phyloP scores from a whole-genome alignment of 1,284 basidiomycete species.

The Bondarzewia mesenterica region DNA sequence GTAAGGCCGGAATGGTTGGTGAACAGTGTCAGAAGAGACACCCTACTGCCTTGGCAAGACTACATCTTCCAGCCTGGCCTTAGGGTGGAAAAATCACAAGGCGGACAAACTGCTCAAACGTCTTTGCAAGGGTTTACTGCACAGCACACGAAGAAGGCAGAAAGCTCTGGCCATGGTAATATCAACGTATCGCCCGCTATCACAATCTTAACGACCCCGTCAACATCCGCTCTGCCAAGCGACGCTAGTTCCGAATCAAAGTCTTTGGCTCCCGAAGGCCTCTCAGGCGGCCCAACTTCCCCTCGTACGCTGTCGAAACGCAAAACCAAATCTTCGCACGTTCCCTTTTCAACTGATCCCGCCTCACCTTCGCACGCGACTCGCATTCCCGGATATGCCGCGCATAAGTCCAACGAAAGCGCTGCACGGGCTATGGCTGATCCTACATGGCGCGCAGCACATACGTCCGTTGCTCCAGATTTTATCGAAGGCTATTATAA shows the following conservation, averaged over 20 bases:
- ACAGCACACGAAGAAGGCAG: slow-evolving; percentile 5
- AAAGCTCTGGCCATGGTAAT: too few relatives aligned
- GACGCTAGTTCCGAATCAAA: neutral
- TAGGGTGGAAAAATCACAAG: slow-evolving; percentile 41
- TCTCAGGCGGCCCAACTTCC: neutral
- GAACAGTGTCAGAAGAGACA: slow-evolving; percentile 59
- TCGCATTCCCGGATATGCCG: slow-evolving; percentile 54
- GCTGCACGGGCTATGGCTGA: slow-evolving; percentile 74
- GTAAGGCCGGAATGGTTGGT: slow-evolving; percentile 84
- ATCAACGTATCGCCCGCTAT: too few relatives aligned
- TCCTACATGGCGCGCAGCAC: slow-evolving; percentile 76
- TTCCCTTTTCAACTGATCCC: slow-evolving; percentile 36
- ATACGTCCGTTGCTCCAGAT: slow-evolving; percentile 80
- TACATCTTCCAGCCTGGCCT: slow-evolving; percentile 48
- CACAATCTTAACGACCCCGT: too few relatives aligned
- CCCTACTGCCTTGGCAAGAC: slow-evolving; percentile 71
- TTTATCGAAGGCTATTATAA: slow-evolving; percentile 90
- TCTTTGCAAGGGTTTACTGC: slow-evolving; percentile 21
- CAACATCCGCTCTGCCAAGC: neutral
- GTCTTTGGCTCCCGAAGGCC: neutral
- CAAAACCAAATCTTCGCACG: slow-evolving; percentile 6
- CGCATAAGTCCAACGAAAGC: slow-evolving; percentile 54
- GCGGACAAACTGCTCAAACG: slow-evolving; percentile 30
- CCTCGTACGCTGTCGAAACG: neutral
- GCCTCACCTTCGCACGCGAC: slow-evolving; percentile 29